These are phyloP conservation scores for Haplosporangium sp. DNA, from an alignment of 371 early-diverging fungal genomes.

Conservation along the genomic window DNA sequence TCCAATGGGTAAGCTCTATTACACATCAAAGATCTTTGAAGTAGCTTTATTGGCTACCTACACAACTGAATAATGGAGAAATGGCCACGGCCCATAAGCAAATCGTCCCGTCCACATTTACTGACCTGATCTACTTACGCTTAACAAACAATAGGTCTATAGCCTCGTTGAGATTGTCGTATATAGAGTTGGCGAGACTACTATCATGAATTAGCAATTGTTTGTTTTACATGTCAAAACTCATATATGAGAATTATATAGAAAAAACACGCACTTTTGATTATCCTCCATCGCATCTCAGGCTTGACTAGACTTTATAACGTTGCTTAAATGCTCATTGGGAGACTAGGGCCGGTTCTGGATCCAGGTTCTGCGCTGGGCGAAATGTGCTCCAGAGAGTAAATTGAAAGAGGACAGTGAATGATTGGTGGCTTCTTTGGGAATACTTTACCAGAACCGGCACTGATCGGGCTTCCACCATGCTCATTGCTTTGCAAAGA, in stretches of 20 bases:
- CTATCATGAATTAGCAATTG: not conserved
- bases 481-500: not conserved
- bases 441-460: slow-evolving; percentile 18
- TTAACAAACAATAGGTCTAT: slow-evolving; percentile 40
- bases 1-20: slow-evolving; percentile 38
- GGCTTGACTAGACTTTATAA: slow-evolving; percentile 21
- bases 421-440: slow-evolving; percentile 27
- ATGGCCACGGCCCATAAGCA: not conserved
- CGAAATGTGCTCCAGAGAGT: slow-evolving; percentile 32
- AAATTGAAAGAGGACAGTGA: slow-evolving; percentile 34
- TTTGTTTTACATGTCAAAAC: not conserved
- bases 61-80: slow-evolving; percentile 22
- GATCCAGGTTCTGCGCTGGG: slow-evolving; percentile 34
- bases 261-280: not conserved
- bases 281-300: slow-evolving; percentile 24
- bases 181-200: slow-evolving; percentile 9
- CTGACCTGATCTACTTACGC: slow-evolving; percentile 23
- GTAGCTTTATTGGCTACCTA: slow-evolving; percentile 45
- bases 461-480: slow-evolving; percentile 13
- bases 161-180: slow-evolving; percentile 25
- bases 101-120: not conserved
- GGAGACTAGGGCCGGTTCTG: slow-evolving; percentile 10
- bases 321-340: slow-evolving; percentile 4
- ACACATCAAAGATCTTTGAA: slow-evolving; percentile 37
- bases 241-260: not conserved